Evolutionary conservation across 2,329 filamentous ascomycete genomes (phyloP).

Genomic region (Fusarium globosum): DNA sequence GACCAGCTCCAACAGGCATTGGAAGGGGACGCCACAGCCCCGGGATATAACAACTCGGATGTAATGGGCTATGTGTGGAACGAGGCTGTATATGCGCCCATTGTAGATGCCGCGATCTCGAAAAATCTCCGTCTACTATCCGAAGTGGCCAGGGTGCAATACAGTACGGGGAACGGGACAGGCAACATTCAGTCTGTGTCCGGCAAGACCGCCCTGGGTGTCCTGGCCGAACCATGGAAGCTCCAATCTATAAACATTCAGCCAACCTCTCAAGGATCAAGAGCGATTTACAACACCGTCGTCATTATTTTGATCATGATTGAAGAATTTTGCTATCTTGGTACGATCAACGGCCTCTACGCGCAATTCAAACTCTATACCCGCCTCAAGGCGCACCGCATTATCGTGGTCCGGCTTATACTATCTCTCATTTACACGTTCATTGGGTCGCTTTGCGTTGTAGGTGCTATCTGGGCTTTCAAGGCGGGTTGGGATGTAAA

Average conservation of each 20-base stretch:
- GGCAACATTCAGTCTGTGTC: too few species aligned
- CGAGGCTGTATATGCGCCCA: too few species aligned
- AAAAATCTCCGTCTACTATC: too few species aligned
- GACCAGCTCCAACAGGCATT: too few species aligned
- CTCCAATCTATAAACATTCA: slow-evolving; percentile 1
- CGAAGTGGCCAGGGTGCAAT: too few species aligned
- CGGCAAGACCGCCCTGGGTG: too few species aligned
- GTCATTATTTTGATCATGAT: slow-evolving; percentile 41
- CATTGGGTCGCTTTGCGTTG: background rate
- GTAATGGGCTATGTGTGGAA: too few species aligned
- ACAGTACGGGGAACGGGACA: too few species aligned
- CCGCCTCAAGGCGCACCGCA: background rate
- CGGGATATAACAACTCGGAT: too few species aligned
- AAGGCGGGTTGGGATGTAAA: background rate
- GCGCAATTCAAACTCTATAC: slow-evolving; percentile 38
- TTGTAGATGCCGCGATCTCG: too few species aligned
- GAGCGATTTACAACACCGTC: slow-evolving; percentile 41
- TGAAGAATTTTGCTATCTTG: slow-evolving; percentile 42
- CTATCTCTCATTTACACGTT: background rate
- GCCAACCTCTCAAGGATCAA: slow-evolving; percentile 37
- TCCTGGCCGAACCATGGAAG: too few species aligned
- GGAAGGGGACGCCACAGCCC: too few species aligned
- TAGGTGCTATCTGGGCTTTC: background rate
- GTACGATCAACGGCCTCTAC: slow-evolving; percentile 38
- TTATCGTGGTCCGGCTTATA: background rate